Evolutionary conservation across 306 rosid genomes (phyloP).

Genomic region (Begonia loranthoides): DNA sequence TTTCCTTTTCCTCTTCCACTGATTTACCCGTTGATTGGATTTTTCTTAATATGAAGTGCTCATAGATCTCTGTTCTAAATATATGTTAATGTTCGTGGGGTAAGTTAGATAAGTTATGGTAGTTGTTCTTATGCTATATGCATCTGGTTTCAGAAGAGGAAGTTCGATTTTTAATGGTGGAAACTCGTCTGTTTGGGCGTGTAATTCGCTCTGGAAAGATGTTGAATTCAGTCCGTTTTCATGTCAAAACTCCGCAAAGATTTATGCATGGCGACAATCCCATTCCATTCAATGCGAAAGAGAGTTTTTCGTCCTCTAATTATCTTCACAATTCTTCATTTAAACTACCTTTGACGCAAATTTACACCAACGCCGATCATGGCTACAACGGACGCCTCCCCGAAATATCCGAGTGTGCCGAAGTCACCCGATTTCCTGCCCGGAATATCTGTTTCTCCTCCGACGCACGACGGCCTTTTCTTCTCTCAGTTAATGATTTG

Average conservation of each 20-base stretch:
- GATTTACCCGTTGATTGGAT: too few species aligned
- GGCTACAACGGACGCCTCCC: slow-evolving; percentile 21
- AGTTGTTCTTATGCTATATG: too few species aligned
- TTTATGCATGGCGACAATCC: slow-evolving; percentile 14
- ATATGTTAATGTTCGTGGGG: too few species aligned
- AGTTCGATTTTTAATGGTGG: too few species aligned
- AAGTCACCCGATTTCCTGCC: slow-evolving; percentile 35
- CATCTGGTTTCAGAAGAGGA: too few species aligned
- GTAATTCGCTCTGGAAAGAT: background rate
- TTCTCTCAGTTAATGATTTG: slow-evolving; percentile 84
- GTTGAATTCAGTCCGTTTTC: background rate
- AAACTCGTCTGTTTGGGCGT: background rate
- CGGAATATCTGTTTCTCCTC: slow-evolving; percentile 17
- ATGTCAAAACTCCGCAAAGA: background rate
- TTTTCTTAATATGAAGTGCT: too few species aligned
- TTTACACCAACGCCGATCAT: background rate
- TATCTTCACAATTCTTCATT: slow-evolving; percentile 1
- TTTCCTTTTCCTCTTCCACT: too few species aligned
- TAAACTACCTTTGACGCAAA: background rate
- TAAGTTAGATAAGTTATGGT: too few species aligned
- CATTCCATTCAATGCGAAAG: slow-evolving; percentile 15
- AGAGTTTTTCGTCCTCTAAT: slow-evolving; percentile 10
- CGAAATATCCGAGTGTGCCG: slow-evolving; percentile 11
- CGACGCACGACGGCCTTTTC: slow-evolving; percentile 61
- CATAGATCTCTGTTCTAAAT: too few species aligned